Percentiles rank a stretch among this genome's conserved stretches.
Conservation (phyloP, 2,329 filamentous ascomycete species). For the Arthrinium phaeospermum region DNA sequence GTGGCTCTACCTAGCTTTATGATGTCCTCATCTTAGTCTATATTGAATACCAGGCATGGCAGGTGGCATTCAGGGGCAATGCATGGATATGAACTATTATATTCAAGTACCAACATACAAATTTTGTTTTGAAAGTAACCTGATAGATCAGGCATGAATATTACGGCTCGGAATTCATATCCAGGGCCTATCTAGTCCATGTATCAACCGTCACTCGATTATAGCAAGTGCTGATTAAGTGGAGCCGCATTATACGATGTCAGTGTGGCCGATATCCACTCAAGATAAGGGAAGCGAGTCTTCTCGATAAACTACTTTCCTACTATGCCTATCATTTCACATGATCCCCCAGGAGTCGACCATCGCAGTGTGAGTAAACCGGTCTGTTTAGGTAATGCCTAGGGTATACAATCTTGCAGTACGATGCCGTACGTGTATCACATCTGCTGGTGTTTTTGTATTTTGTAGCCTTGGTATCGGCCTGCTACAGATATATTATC, state of each 20-base stretch:
- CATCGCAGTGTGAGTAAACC: no score
- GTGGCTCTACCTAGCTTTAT: no score
- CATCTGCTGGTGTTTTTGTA: no score
- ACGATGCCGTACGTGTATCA: neutral
- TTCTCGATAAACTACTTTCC: no score
- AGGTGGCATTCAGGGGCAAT: no score
- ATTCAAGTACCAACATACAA: no score
- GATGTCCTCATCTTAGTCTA: no score
- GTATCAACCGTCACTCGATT: neutral
- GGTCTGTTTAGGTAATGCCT: neutral
- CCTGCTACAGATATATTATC: neutral
- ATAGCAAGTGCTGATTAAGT: neutral
- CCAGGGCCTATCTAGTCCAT: neutral
- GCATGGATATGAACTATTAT: no score
- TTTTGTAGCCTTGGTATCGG: neutral
- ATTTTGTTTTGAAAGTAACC: neutral
- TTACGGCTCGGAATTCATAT: neutral
- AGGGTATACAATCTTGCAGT: neutral
- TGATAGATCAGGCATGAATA: no score
- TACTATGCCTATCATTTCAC: no score
- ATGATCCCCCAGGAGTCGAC: no score
- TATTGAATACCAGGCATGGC: no score
- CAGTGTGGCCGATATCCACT: neutral
- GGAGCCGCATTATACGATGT: neutral
- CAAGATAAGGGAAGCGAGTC: neutral